phyloP scores from a whole-genome alignment of 2,329 filamentous ascomycete species.

The Tolypocladium endophyticum region DNA sequence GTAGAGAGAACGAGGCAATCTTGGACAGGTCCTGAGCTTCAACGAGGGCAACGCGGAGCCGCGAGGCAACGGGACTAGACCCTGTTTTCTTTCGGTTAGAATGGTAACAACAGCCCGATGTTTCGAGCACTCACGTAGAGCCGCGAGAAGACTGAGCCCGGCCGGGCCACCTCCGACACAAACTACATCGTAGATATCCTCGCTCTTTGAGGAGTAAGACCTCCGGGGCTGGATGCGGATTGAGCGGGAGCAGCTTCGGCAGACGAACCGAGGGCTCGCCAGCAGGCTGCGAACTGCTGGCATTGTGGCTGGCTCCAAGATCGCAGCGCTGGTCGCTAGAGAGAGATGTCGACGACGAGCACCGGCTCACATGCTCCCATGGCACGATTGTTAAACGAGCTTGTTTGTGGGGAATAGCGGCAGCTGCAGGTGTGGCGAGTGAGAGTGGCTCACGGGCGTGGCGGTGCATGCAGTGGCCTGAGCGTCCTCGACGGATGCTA shows the following conservation, averaged over 20 bases:
- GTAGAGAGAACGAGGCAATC: conserved; percentile 54
- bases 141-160: conserved; percentile 71
- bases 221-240: conserved; percentile 24
- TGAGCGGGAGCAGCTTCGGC: conserved; percentile 34
- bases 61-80: conserved; percentile 62
- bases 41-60: conserved; percentile 76
- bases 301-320: conserved; percentile 9
- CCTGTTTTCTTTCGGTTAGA: conserved; percentile 35
- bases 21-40: conserved; percentile 79
- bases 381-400: not conserved
- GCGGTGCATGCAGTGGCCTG: not conserved
- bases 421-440: not conserved
- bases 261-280: conserved; percentile 26
- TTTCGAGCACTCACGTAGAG: conserved; percentile 46
- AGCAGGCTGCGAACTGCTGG: conserved; percentile 14
- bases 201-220: conserved; percentile 32
- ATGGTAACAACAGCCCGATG: not conserved
- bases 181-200: conserved; percentile 85
- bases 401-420: not conserved
- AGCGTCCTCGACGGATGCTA: not conserved
- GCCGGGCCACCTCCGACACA: conserved; percentile 85
- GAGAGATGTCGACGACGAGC: not conserved
- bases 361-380: not conserved
- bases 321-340: not conserved
- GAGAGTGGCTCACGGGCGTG: not conserved